Base-by-base conservation (phyloP, 495 filamentous ascomycete genomes). In the Trichoderma orchidacearum region DNA sequence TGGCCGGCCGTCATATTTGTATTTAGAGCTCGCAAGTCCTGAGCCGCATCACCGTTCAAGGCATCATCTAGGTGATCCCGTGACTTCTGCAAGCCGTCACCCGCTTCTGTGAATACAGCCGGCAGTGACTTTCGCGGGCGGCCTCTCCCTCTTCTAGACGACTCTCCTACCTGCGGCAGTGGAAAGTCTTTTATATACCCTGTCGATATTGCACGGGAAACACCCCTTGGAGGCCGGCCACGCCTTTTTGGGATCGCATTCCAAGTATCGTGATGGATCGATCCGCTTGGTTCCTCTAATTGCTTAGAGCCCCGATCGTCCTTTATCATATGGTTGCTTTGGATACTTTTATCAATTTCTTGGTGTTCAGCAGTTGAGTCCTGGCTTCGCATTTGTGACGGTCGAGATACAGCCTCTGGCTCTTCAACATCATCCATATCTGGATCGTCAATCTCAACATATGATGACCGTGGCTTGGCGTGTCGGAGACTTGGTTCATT, bases 381-480 rank as follows among this genome's bases (percentile, higher is more conserved):
- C 23, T 9, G 21, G 1, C 3, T 23, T 11, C 11, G 1, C 18
- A 8, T 25, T 25, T 18, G 41, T 3, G 41, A 48, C 3, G 11
- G 18, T 23, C 5, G 9, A 48, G 41, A 25, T 4, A 23, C 21
- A 12, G 21, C 41, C 3, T 25, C 41, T 9, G 41, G 25, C 35
- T 58, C 57, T 17, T 58, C 57, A 30, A 30, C 3, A 15, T 30
- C 30, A 18, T 58, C 51, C 2, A 58, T 30, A 28, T 45, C 35
- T 3, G 23, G 21, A 5, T 70, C 62, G n/a, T 71, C 69, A 3
- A 64, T 61, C 21, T 70, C 68, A 5, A 66, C 50, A 45, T 76
- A 77, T 18, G 72, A 73, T 8, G 60, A 56, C 53, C 64, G 71
- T 25, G 75, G 73, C 50, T 70, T 70, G 30, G 75, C 72, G 54